Evolutionary conservation across 2,329 filamentous ascomycete genomes (phyloP), one percentile per base, ranked within the genome.

Genomic region (Spiromastix sp.): DNA sequence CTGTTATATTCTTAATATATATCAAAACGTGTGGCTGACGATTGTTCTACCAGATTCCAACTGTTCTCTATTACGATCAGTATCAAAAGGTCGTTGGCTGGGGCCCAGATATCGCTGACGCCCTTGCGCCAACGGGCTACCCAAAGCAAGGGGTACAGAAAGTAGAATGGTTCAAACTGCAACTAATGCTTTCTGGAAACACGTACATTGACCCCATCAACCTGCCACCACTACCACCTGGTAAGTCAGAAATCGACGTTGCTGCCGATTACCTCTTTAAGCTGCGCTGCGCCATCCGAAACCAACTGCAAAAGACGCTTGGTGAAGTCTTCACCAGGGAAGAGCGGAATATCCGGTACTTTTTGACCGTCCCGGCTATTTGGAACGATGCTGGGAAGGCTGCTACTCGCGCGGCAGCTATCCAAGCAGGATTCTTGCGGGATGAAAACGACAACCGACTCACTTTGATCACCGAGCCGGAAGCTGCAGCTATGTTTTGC

Each of bases 31-130:
- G 30, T 22, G 11, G 19, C 5, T 6, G 11, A 7, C 11, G 16
- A 21, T 12, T 12, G 18, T 18, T 30, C 4, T n/a, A 27, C 13
- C 53, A 93, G 91, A 96, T 98, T 50, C 91, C 91, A 11, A 96
- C 91, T 10, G 91, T 98, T n/a, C 75, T 98, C 42, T 98, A 98
- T 69, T 98, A 98, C 58, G 91, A 98, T 57, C 89, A 96, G 64
- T 94, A 95, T 61, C 91, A 98, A 56, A 95, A 96, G 63, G 91
- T 98, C 32, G 91, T 96, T n/a, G 91, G 91, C 50, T 98, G 91
- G 91, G 91, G 91, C 43, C 87, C 89, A 38, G 91, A 98, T 69
- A 96, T 96, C 51, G 85, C 91, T 42, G 89, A 96, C 64, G 91
- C 91, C 45, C 74, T 96, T 46, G 89, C 91, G 35, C 91, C 91